Base-by-base conservation (phyloP, 306 rosid genomes). In the Glycine latifolia region DNA sequence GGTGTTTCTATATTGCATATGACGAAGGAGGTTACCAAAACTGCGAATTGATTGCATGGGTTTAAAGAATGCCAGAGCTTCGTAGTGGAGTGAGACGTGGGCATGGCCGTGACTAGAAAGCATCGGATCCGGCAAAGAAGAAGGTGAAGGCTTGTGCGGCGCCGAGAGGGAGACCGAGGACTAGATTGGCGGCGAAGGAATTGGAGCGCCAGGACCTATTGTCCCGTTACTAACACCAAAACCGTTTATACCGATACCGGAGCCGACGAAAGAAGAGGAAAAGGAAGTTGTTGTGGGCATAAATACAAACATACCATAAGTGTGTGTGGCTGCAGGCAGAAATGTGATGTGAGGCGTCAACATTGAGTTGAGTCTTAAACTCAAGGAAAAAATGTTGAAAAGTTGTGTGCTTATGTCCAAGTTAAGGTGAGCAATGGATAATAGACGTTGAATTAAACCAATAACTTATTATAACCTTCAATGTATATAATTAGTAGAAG, bases 31-130 rank as follows among this genome's bases (percentile, higher is more conserved):
- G 65, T 85, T 54, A 79, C 81, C 48, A 84, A 31, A 80, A 53
- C 37, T 67, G 61, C 69, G 48, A 80, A 71, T 76, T 85, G 86
- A 84, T 91, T 94, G 92, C 90, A 94, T 94, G 98, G 98, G 97
- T 91, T 88, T 94, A 85, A 87, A 88, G 85, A 87, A 94, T 94
- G 97, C 97, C 92, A 92, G 97, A 92, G 94, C 97, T 91, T 92
- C 98, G 95, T 83, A 88, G 87, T 70, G 92, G 93, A 87, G 86
- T 91, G 65, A 90, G 98, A 81, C 88, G 93, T 60, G 96, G 96
- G 83, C 93, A 95, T 74, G 86, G 76, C 43, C 83, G 97, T 76
- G 86, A 73, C 37, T 82, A 66, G 68, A 90, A 74, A 49, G 85
- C 74, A 15, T 72, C 86, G 44, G 82, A 85, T 50, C 85, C 78